Evolutionary conservation across 352 stramenopile species (phyloP), one percentile per base, ranked within the genome.

Genomic region (Pythium aristosporum): DNA sequence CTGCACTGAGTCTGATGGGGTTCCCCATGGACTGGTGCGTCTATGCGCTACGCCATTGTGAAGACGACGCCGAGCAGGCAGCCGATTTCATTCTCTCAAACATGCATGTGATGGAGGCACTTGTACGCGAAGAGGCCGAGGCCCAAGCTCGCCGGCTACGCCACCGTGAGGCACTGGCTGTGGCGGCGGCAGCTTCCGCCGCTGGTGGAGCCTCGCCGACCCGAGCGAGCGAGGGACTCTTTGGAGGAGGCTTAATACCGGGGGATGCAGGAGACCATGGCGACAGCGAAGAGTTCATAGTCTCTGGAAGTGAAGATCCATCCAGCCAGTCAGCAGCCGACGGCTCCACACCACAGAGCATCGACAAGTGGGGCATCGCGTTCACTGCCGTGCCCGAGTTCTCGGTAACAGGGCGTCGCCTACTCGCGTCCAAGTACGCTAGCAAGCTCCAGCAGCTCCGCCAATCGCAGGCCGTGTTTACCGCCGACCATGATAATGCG

Each of bases 11-110:
- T 56, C 81, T 94, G 62, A 93, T 96, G 86, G 87, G 87, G 0
- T 94, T 96, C 57, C 82, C 84, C 0, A 91, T 96, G 76, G 86
- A 96, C 11, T 95, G 86, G 86, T 96, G 86, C 47, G 64, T 96
- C 5, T 94, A 94, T 48, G 86, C 87, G 34, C 53, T 94, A 3
- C 76, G 77, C 21, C 84, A 94, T 44, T 94, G 87, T 63, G 84
- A 94, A 53, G 87, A 96, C 36, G 86, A 96, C 64, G 75, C 82
- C 0, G 86, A 94, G 44, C 76, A 91, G 54, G 82, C 86, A 10
- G 84, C 83, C 0, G 86, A 96, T 61, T 96, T 86, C 30, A 90
- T 96, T 66, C 67, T 96, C 5, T 77, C 80, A 18, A 94, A 96
- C 67, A 90, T 93, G 80, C 73, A 94, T 51, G 75, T 76, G 7